Evolutionary conservation across 257 asterid species (phyloP).

Genomic region (Fraxinus cuspidata): DNA sequence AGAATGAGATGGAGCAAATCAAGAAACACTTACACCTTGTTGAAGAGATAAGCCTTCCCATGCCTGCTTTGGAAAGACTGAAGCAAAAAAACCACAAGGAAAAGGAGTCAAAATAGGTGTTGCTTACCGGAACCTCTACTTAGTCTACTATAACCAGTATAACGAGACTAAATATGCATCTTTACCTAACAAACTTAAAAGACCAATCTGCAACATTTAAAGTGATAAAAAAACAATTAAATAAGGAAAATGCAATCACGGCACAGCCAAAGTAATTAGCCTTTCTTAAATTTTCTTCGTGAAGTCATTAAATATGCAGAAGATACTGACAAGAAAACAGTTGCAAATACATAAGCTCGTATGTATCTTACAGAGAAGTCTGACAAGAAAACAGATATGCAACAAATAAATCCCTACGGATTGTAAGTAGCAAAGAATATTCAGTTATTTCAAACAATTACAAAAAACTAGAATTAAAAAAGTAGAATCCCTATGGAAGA

Average conservation of each 20-base stretch:
- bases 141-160: too few species aligned
- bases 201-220: not conserved
- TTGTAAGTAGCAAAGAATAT: too few species aligned
- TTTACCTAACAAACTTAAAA: not conserved
- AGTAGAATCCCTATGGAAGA: too few species aligned
- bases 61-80: conserved; percentile 67
- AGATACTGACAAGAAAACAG: not conserved
- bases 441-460: too few species aligned
- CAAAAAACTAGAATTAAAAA: too few species aligned
- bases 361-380: too few species aligned
- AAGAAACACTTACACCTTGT: conserved; percentile 70
- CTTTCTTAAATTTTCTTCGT: not conserved
- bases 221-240: not conserved
- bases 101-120: conserved; percentile 19
- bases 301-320: not conserved
- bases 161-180: conserved; percentile 5
- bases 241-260: not conserved
- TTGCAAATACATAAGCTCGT: not conserved
- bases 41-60: conserved; percentile 85
- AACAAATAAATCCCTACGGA: not conserved
- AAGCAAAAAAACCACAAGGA: conserved; percentile 28
- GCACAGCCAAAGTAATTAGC: not conserved
- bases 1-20: conserved; percentile 21
- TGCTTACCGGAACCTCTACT: not conserved
- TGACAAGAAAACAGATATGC: conserved; percentile 3